Evolutionary conservation across 768 basidiomycete genomes (phyloP), one percentile per base, ranked within the genome.

Genomic region (Suillus hirtellus): DNA sequence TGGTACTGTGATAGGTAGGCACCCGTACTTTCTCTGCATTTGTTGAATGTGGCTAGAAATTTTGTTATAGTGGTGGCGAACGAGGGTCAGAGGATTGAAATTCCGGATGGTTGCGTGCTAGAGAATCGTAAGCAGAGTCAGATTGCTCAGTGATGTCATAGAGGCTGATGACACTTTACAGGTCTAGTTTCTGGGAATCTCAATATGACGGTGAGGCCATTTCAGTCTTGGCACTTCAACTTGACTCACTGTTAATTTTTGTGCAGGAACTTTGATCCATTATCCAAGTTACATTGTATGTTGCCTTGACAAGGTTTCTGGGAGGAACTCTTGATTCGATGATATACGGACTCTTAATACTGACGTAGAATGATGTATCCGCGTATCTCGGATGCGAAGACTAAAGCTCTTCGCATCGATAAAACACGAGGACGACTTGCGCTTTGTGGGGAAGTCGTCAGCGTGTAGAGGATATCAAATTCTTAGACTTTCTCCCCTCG

Each of bases 111-210:
- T 3, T 87, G 89, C 70, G 84, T 89, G 67, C 77, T 92, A 47
- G 91, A 92, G 76, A 90, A 91, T 80, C 86, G 76, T 78, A 74
- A 70, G 70, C 15, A 38, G 9, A 52, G 24, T 40, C 15, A 3
- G 7, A 24, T 31, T 15, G 8, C 1, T 12, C 21, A 3, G 6
- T 24, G 34, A 17, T 19, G 8, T 5, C 9, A 44, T 7, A 47
- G 35, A 47, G 31, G 31, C 65, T 50, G 40, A 6, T 11, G 15
- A 19, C 60, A 44, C 44, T 47, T 35, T 49, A 43, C 68, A 85
- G 84, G 89, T 69, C 75, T 95, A 66, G 81, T 95, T 55, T 92
- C 92, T 50, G 92, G 93, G 65, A 93, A 92, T 78, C 77, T 95
- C 75, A 89, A 86, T 72, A 90, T 93, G 86, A 93, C 89, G 72